Conservation (phyloP, 768 basidiomycete species). For the Mycena belliarum region DNA sequence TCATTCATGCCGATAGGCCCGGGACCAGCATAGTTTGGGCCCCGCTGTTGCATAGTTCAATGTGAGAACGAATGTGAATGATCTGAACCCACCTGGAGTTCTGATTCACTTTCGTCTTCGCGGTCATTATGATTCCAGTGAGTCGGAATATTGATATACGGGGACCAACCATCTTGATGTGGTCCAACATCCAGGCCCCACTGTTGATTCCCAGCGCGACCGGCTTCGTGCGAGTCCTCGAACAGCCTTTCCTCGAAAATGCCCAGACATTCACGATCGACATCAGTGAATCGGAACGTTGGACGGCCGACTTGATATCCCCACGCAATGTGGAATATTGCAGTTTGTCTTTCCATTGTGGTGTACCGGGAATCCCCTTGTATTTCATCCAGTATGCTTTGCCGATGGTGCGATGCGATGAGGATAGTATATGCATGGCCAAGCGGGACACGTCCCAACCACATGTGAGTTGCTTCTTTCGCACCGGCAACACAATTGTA, state of each 20-base stretch:
- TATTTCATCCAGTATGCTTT: neutral
- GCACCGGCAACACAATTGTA: neutral
- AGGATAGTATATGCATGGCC: neutral
- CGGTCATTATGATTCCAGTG: constrained; percentile 19
- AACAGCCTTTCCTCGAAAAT: neutral
- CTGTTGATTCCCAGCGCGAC: constrained; percentile 25
- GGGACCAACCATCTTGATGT: constrained; percentile 26
- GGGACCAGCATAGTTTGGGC: neutral
- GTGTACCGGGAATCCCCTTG: too few relatives aligned
- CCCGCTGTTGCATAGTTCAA: neutral
- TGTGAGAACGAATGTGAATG: neutral
- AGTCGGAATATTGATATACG: constrained; percentile 5
- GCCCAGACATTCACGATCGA: neutral
- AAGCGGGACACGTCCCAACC: neutral
- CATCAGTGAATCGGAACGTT: neutral
- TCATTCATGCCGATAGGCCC: too few relatives aligned
- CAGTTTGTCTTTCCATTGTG: neutral
- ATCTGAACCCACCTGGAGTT: neutral
- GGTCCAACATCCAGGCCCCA: constrained; percentile 28
- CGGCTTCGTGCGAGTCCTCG: constrained; percentile 19
- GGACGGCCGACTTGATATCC: neutral
- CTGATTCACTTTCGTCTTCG: neutral
- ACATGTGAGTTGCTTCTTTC: neutral
- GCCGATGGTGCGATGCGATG: neutral
- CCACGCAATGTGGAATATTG: constrained; percentile 1